Conservation (phyloP, 306 rosid species). For the Herpetospermum pedunculosum region DNA sequence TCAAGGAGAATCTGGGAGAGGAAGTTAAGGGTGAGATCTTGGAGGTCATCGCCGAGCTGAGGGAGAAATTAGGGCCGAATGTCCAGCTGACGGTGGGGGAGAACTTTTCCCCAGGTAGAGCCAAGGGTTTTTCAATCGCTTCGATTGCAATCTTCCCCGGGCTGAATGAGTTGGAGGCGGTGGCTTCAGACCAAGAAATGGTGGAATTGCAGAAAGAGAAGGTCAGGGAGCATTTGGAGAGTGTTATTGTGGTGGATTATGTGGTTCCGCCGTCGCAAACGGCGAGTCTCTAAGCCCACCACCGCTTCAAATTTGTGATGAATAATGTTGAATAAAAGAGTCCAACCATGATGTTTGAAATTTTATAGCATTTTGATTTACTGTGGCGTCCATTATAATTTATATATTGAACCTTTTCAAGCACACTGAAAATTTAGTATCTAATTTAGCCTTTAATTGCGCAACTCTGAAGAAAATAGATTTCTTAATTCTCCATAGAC, state of each 20-base stretch:
- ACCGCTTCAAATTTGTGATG: neutral
- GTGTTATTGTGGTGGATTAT: slow-evolving; percentile 55
- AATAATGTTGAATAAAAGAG: neutral
- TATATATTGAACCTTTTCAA: neutral
- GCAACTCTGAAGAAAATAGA: too few species aligned
- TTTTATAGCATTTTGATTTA: neutral
- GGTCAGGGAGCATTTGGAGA: slow-evolving; percentile 53
- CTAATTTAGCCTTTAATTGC: too few species aligned
- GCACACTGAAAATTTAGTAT: neutral
- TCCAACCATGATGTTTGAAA: neutral
- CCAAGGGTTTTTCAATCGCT: slow-evolving; percentile 76
- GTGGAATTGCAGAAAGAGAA: slow-evolving; percentile 49
- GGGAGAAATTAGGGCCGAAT: slow-evolving; percentile 34
- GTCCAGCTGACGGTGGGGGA: slow-evolving; percentile 48
- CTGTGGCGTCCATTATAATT: too few species aligned
- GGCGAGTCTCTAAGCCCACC: slow-evolving; percentile 44
- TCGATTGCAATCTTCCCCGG: slow-evolving; percentile 50
- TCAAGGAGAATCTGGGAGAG: slow-evolving; percentile 40
- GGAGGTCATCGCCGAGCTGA: slow-evolving; percentile 40
- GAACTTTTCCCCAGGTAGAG: slow-evolving; percentile 82
- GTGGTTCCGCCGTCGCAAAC: slow-evolving; percentile 35
- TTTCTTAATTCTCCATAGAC: too few species aligned
- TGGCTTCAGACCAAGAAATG: slow-evolving; percentile 37
- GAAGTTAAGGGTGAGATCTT: slow-evolving; percentile 30
- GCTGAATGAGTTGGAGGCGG: slow-evolving; percentile 31